Evolutionary conservation across 345 rosid species (phyloP), one percentile per base, ranked within the genome.

Genomic region (Zanthoxylum bungeanum): DNA sequence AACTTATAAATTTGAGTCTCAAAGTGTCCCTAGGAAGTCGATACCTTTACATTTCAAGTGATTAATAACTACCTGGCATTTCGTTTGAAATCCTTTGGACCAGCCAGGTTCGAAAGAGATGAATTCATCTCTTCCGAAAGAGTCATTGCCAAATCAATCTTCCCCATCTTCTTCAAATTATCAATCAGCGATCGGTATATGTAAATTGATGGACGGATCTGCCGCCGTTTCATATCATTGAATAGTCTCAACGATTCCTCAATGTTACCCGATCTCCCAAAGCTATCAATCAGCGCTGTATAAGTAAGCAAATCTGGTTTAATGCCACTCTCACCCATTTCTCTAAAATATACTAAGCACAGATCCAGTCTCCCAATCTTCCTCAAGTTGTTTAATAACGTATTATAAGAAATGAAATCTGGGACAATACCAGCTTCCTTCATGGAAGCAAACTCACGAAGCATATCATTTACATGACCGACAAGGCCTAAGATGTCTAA

Each of bases 231-330:
- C 97, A 93, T 91, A 77, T 93, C 91, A 30, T 66, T 75, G 57
- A 93, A 88, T 69, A 89, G 90, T 76, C 85, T 86, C 76, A 88
- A 36, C 1, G 93, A 77, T 72, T 79, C 88, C 71, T 87, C 81
- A 34, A 75, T 40, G 46, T 93, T 85, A 73, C 96, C 97, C 0
- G 91, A 83, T 39, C 87, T 88, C 64, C 97, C 97, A 73, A 91
- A 84, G 62, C 88, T 55, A 71, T 87, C 88, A 72, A 93, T 91
- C 74, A 88, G 71, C 30, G 96, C 93, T 2, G 90, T 89, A 73
- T 89, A 93, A 22, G 93, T 88, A 49, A 93, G 95, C 79, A 93
- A 81, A 84, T 93, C 97, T 0, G 92, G 88, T 64, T 79, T 82
- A 51, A 87, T 69, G 55, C 92, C 90, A 59, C 76, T 62, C 68